Evolutionary conservation across 371 early-diverging fungal genomes (phyloP).

Genomic region (Batrachochytrium dendrobatidis): DNA sequence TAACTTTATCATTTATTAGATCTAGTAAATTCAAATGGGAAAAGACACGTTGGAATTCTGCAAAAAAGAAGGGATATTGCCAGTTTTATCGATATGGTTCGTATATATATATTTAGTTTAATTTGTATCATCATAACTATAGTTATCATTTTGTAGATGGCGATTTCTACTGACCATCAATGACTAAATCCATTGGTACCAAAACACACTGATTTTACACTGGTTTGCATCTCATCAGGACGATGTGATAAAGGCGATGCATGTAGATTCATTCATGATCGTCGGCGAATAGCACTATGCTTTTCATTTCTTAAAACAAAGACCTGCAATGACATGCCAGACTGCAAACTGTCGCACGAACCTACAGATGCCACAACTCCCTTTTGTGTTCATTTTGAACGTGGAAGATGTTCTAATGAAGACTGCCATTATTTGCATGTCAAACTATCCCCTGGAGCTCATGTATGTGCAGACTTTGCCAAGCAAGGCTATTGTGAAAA

Average conservation of each 20-base stretch:
- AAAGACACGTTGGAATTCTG: no score
- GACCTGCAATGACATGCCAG: slow-evolving; percentile 9
- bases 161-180: no score
- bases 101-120: background rate
- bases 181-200: no score
- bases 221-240: no score
- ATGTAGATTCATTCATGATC: slow-evolving; percentile 33
- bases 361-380: slow-evolving; percentile 36
- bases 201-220: no score
- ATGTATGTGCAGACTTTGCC: slow-evolving; percentile 41
- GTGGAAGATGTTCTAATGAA: slow-evolving; percentile 25
- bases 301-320: slow-evolving; percentile 13
- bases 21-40: no score
- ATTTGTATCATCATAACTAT: background rate
- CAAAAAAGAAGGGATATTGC: no score
- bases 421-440: slow-evolving; percentile 40
- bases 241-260: slow-evolving; percentile 18
- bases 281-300: slow-evolving; percentile 25
- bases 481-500: slow-evolving; percentile 36
- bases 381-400: slow-evolving; percentile 39
- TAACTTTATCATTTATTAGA: no score
- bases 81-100: slow-evolving; percentile 21
- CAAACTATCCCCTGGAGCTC: slow-evolving; percentile 30
- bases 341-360: slow-evolving; percentile 38
- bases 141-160: background rate